Base-by-base conservation (phyloP, 2,329 filamentous ascomycete genomes). In the Colletotrichum sp. region DNA sequence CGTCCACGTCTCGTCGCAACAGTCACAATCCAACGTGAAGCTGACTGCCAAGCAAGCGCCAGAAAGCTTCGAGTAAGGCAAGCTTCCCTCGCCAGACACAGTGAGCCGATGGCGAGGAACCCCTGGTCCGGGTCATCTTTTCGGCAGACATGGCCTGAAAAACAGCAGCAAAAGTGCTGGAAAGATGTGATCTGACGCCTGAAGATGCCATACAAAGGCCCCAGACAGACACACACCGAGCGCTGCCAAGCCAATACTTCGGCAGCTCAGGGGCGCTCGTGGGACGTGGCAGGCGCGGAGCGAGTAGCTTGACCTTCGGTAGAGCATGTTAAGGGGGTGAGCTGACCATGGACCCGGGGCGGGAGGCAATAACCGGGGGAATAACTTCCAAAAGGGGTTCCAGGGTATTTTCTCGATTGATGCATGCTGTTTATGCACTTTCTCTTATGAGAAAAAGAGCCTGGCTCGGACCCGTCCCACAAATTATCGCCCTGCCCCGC, bases 211-310 rank as follows among this genome's bases (percentile, higher is more conserved):
- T 39, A 63, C 55, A 36, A 28, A 19, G 39, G 69, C 63, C 48
- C 15, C 28, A 9, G 30, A 25, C 36, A 61, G 9, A 28, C 59
- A 64, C 64, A 34, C 61, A 22, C 25, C 55, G 59, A 65, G 44
- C 25, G 13, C 64, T 55, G 70, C 74, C 74, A 76, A 76, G 74
- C 70, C 74, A 74, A 76, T 76, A 76, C 65, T 48, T 22, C 74
- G 74, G 74, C 74, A 73, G 74, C 44, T 16, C 48, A 75, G 64
- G 65, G 74, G 70, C 44, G 32, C 19, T 25, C 57, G 52, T 67
- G 65, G 71, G 64, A 76, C 74, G 74, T 76, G 74, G 74, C 74
- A 74, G 71, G 52, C 36, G 65, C 74, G 59, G 44, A 69, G 65
- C 70, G 34, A 28, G 60, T 71, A 65, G 28, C 34, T 61, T 52